Base-by-base conservation (phyloP, 192 early-diverging fungal species). In the Coemansia sp. region DNA sequence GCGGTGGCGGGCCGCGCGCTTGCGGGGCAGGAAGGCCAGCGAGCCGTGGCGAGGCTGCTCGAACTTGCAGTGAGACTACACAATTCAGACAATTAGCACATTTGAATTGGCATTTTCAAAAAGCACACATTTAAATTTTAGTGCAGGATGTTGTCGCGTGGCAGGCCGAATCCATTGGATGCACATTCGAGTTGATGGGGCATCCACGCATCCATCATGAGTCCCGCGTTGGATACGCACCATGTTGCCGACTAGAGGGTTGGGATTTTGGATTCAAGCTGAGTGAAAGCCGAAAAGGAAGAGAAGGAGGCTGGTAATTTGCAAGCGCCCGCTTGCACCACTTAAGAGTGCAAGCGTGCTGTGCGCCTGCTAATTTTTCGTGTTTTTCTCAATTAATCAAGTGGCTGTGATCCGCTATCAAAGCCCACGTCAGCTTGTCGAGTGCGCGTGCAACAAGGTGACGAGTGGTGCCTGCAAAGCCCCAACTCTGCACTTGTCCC, bases 1-100 rank as follows among this genome's bases (percentile, higher is more conserved):
- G 65, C 92, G 85, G 83, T 94, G 90, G 54, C 90, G 82, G 66
- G 86, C 70, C 58, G 93, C 92, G 61, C 93, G 88, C 85, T 98
- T 95, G 73, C 63, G 70, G 52, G 75, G 71, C 35, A 74, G 79
- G 74, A 84, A 81, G 67, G 81, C 82, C 75, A 83, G 70, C 59
- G 74, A 77, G 64, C 89, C 92, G 83, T 95, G 90, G 78, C 95
- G 89, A 63, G 95, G 95, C 66, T 91, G 89, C 80, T 98, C 95
- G 73, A 90, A 99, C 83, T 99, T 97, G 69, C 92, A 83, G 82
- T 93, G 90, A 79, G 88, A 88, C 87, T 82, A 77, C 34, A 55
- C n/a, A n/a, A 19, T 32, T n/a, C 31, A 18, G 21, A 39, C 5
- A 31, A 21, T 32, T 40, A 50, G 45, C 25, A 13, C 11, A 49